phyloP scores from a whole-genome alignment of 2,329 filamentous ascomycete species.

The Pseudohalonectria lignicola region DNA sequence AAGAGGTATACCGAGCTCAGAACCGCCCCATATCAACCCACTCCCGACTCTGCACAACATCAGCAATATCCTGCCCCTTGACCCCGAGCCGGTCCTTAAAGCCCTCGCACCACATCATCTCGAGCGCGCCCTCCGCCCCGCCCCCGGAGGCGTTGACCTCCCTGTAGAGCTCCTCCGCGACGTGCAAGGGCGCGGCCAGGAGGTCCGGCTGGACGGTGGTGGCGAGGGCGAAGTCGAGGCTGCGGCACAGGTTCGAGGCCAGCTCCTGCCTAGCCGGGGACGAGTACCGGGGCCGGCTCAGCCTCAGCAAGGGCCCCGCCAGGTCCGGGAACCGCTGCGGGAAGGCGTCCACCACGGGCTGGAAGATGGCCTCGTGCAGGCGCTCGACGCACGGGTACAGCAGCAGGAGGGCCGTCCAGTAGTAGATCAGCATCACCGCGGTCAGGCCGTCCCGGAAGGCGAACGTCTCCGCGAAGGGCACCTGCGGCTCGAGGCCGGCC shows the following conservation, averaged over 20 bases:
- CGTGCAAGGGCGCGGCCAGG: conserved; percentile 28
- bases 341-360: conserved; percentile 29
- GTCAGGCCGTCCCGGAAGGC: conserved; percentile 31
- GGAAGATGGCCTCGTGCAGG: conserved; percentile 31
- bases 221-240: conserved; percentile 33
- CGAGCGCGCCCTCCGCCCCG: conserved; percentile 29
- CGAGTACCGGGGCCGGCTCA: conserved; percentile 19
- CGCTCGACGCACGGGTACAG: conserved; percentile 36
- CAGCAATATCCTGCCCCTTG: conserved; percentile 29
- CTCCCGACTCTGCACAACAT: conserved; percentile 20
- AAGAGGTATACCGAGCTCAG: background rate
- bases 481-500: conserved; percentile 15
- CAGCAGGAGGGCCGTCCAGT: conserved; percentile 39
- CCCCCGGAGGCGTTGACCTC: conserved; percentile 24
- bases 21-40: conserved; percentile 23
- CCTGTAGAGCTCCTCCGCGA: conserved; percentile 30
- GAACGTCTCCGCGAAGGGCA: conserved; percentile 33
- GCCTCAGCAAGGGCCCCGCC: conserved; percentile 9
- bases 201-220: conserved; percentile 34
- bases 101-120: conserved; percentile 35
- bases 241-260: conserved; percentile 37
- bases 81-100: conserved; percentile 26
- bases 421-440: conserved; percentile 38
- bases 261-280: conserved; percentile 26
- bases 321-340: conserved; percentile 26